Evolutionary conservation across 1,284 basidiomycete species (phyloP).

Genomic region (Austroboletus novae-zelandiae): DNA sequence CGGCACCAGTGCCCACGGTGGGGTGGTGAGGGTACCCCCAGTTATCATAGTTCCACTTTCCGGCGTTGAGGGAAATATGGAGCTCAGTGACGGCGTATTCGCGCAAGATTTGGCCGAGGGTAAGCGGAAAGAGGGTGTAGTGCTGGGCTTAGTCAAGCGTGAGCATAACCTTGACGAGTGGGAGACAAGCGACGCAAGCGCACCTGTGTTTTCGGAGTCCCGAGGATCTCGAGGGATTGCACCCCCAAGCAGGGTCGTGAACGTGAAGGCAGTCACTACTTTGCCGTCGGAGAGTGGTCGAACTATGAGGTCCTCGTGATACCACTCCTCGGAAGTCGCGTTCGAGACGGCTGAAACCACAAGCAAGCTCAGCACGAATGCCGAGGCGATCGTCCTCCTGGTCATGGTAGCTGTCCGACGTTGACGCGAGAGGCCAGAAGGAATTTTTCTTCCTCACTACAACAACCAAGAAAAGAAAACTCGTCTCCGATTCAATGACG

Average conservation of each 20-base stretch:
- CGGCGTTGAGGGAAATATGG: slow-evolving; percentile 84
- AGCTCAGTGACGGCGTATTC: slow-evolving; percentile 84
- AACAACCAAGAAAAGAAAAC: too few species aligned
- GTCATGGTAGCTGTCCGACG: neutral
- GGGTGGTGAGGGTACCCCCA: slow-evolving; percentile 82
- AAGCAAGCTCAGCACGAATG: slow-evolving; percentile 12
- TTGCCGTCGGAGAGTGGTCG: slow-evolving; percentile 82
- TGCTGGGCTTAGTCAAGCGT: slow-evolving; percentile 58
- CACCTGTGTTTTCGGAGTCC: slow-evolving; percentile 47
- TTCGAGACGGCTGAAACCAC: slow-evolving; percentile 3
- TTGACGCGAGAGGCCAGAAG: too few species aligned
- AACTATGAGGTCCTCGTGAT: slow-evolving; percentile 71
- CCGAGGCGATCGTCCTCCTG: neutral
- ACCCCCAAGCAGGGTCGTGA: slow-evolving; percentile 63
- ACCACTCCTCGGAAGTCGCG: slow-evolving; percentile 40
- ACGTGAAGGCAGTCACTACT: slow-evolving; percentile 81
- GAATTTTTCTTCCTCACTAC: too few species aligned
- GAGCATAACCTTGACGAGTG: neutral
- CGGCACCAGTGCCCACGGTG: slow-evolving; percentile 82
- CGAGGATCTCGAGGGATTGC: slow-evolving; percentile 53
- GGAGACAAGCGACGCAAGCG: neutral
- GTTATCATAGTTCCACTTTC: slow-evolving; percentile 85
- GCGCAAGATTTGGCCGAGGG: slow-evolving; percentile 82
- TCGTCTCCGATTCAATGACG: too few species aligned
- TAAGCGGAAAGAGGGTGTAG: slow-evolving; percentile 81